Evolutionary conservation across 768 basidiomycete species (phyloP).

Genomic region (Psilocybe azurescens): DNA sequence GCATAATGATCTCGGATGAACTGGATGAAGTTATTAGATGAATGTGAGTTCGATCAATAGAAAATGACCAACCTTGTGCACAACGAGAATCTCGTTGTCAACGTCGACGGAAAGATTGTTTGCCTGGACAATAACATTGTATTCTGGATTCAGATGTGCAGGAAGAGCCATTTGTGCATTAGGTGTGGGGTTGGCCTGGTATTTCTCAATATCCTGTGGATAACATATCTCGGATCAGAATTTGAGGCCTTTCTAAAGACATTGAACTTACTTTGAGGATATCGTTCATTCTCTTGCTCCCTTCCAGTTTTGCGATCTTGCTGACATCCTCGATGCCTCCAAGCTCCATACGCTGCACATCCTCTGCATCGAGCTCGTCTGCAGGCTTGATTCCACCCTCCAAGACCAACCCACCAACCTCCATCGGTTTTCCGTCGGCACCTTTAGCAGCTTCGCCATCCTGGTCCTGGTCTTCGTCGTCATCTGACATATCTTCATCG

Average conservation of each 20-base stretch:
- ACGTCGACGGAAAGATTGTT: constrained; percentile 98
- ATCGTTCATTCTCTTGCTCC: constrained; percentile 87
- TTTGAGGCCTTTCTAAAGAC: not conserved
- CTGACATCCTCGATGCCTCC: constrained; percentile 83
- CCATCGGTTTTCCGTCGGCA: constrained; percentile 47
- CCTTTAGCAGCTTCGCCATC: constrained; percentile 51
- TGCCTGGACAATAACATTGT: constrained; percentile 93
- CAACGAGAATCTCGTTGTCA: constrained; percentile 96
- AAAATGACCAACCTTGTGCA: constrained; percentile 77
- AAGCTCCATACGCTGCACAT: constrained; percentile 95
- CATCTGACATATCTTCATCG: constrained; percentile 64
- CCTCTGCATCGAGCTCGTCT: constrained; percentile 94
- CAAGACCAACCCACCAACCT: constrained; percentile 66
- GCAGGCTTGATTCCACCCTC: constrained; percentile 92
- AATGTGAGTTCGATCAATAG: constrained; percentile 7
- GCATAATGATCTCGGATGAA: constrained; percentile 99
- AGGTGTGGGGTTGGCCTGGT: constrained; percentile 78
- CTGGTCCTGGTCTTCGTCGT: constrained; percentile 53
- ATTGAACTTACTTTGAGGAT: constrained; percentile 69
- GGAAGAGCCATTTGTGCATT: constrained; percentile 79
- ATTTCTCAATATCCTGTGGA: constrained; percentile 88
- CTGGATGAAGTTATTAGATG: constrained; percentile 41
- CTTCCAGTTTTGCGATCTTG: constrained; percentile 88
- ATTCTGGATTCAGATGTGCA: constrained; percentile 92
- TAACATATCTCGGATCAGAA: not conserved